Evolutionary conservation across 805 yeast genomes (phyloP), one percentile per base, ranked within the genome.

Genomic region (Pichia nakasei): DNA sequence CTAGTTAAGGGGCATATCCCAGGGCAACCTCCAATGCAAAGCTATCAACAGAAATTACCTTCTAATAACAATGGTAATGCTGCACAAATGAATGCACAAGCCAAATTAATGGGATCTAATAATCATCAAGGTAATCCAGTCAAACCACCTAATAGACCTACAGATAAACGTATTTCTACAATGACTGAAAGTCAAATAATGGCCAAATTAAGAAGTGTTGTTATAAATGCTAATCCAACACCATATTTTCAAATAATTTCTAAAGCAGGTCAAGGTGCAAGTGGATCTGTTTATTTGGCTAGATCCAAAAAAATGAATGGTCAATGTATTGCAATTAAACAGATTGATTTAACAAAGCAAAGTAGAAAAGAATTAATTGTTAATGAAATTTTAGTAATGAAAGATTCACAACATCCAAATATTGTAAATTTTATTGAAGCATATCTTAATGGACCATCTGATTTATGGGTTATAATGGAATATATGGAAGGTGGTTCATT

Each of bases 401-500:
- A 87, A 61, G 97, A 88, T 57, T 82, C 94, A 15, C 89, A 85
- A 50, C 97, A 93, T 65, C 82, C 84, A 48, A 93, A 93, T 60
- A 93, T 93, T 64, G 98, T 93, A 46, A 93, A 91, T 61, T 93
- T 86, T 64, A 66, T 93, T 48, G 97, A 91, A 58, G 87, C 96
- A 1, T 94, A 86, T 57, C 66, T 91, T 49, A 73, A 88, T 43
- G 86, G 87, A 4, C 69, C 73, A 39, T 73, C 76, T 47, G 97
- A 93, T 57, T 69, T 93, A 48, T 91, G 97, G 96, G 98, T 93
- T n/a, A 85, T 94, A 27, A 93, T 93, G 99, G 99, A 93, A 64
- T 94, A 80, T 61, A 93, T 93, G 99, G 97, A 94, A 66, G 98
- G 98, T 43, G 99, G 99, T 1, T 85, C 96, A 5, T 69, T 93